These are phyloP conservation scores for Penicillium sp. DNA, from an alignment of 2,329 filamentous ascomycete species.

Conservation along the genomic window DNA sequence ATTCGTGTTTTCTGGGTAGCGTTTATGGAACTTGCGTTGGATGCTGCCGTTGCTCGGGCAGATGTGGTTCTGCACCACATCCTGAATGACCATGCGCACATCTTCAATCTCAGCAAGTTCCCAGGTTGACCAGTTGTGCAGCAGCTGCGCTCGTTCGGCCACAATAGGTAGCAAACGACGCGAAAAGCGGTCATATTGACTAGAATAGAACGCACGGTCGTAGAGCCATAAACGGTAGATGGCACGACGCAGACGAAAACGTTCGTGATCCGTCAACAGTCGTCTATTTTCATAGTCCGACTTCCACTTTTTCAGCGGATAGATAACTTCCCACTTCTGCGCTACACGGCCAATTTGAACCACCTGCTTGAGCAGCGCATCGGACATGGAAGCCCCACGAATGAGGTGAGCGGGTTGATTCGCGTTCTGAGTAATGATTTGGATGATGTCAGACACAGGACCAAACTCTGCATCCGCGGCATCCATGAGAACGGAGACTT, in stretches of 20 bases:
- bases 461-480: slow-evolving; percentile 56
- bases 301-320: slow-evolving; percentile 62
- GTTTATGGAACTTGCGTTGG: slow-evolving; percentile 55
- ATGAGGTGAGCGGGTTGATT: slow-evolving; percentile 55
- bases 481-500: slow-evolving; percentile 51
- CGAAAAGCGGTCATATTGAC: slow-evolving; percentile 47
- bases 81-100: slow-evolving; percentile 52
- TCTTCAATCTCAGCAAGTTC: slow-evolving; percentile 60
- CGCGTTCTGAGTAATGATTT: slow-evolving; percentile 58
- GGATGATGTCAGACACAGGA: slow-evolving; percentile 55
- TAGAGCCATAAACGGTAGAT: slow-evolving; percentile 61
- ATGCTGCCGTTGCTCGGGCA: slow-evolving; percentile 61
- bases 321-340: slow-evolving; percentile 57
- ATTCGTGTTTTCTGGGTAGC: slow-evolving; percentile 48
- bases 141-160: slow-evolving; percentile 51
- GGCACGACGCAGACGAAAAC: slow-evolving; percentile 51
- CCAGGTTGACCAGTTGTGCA: slow-evolving; percentile 56
- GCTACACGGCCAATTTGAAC: slow-evolving; percentile 53
- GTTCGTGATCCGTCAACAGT: slow-evolving; percentile 48
- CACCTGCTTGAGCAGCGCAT: slow-evolving; percentile 54
- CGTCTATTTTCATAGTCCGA: slow-evolving; percentile 53
- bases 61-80: slow-evolving; percentile 55
- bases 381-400: slow-evolving; percentile 51
- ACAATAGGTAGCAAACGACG: slow-evolving; percentile 46
- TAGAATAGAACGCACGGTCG: slow-evolving; percentile 55